Evolutionary conservation across 805 yeast genomes (phyloP), one percentile per base, ranked within the genome.

Genomic region (Pichia californica): DNA sequence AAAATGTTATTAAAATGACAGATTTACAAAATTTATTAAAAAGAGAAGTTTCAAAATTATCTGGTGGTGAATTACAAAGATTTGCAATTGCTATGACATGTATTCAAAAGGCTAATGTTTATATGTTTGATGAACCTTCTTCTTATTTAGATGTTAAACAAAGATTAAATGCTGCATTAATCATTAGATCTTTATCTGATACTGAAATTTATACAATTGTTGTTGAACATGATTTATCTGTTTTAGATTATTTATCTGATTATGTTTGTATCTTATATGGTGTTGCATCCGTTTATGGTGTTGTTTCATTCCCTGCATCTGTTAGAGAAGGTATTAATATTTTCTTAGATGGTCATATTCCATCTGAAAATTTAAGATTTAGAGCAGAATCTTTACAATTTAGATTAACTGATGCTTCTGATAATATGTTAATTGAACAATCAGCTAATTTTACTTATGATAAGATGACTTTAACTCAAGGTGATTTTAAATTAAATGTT

Each of bases 261-360:
- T 93, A 83, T 55, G 88, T 93, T 46, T 93, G 99, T 78, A 93
- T 93, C 57, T 69, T 93, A 45, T 93, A 93, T 63, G 99, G 99
- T 73, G 95, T 88, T 40, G 96, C 99, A 41, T 91, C 98, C 7
- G 96, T 93, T 35, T 93, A 93, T 63, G 99, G 99, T 74, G 98
- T 93, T 51, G 99, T 93, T 40, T 88, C 97, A 20, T 73, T 93
- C 64, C 99, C 99, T 42, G 69, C 95, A 0, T 86, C 96, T 5
- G 99, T 93, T 27, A 85, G 99, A 68, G 99, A 93, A 76, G 99
- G 99, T 71, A 93, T 93, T 65, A 93, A 93, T 66, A 93, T 93
- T 63, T 93, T 93, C 79, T 74, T 93, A 62, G 99, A 93, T 63
- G 99, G 99, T 72, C 91, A 88, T 65, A 88, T 93, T 55, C 97